Conservation (phyloP, 108 stramenopile species). For the Nannochloropsis gaditana region DNA sequence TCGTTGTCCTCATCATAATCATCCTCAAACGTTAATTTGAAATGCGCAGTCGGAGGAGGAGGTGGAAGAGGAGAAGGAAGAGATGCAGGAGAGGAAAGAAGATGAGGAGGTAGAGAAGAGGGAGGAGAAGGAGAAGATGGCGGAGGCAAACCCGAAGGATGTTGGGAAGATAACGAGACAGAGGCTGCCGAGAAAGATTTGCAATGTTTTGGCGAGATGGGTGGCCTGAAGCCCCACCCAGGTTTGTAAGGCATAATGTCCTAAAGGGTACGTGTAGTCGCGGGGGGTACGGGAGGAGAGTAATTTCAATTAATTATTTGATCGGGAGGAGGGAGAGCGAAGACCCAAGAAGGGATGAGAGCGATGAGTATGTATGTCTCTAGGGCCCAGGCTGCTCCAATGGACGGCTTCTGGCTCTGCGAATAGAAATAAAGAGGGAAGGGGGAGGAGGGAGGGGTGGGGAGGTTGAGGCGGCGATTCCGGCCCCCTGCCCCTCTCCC, state of each 20-base stretch:
- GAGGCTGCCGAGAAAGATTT: background rate
- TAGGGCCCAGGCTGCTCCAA: too few relatives aligned
- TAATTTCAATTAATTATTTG: too few relatives aligned
- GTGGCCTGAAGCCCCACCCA: background rate
- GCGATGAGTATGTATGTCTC: too few relatives aligned
- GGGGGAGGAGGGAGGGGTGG: too few relatives aligned
- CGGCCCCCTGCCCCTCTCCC: background rate
- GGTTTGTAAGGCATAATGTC: background rate
- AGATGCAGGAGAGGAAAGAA: background rate
- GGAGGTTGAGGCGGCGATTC: slow-evolving; percentile 19
- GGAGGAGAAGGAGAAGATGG: background rate
- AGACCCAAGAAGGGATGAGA: too few relatives aligned
- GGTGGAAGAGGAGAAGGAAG: background rate
- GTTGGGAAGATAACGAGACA: background rate
- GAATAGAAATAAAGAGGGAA: too few relatives aligned
- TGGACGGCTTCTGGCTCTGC: too few relatives aligned
- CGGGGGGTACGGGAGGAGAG: too few relatives aligned
- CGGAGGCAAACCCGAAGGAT: background rate
- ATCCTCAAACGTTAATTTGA: background rate
- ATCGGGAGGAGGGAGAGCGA: too few relatives aligned
- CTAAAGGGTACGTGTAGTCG: background rate
- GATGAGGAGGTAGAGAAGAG: background rate
- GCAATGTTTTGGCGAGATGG: background rate
- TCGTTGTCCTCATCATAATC: background rate
- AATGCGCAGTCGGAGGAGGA: background rate